Conservation (phyloP, 345 rosid genomes). For the Gossypium longicalyx region DNA sequence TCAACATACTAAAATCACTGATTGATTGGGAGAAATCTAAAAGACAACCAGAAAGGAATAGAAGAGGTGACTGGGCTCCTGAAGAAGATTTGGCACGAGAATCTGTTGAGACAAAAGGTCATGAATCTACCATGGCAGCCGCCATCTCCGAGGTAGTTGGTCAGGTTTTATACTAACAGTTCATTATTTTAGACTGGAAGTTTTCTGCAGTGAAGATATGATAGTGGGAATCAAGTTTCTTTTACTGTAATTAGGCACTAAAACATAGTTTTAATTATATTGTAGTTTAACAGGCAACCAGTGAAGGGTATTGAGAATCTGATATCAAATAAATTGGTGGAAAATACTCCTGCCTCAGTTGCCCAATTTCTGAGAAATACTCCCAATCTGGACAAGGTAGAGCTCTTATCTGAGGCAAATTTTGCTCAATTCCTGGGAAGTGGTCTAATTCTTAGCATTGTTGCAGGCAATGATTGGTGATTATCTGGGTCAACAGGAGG, state of each 20-base stretch:
- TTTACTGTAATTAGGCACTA: constrained; percentile 16
- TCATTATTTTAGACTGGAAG: background rate
- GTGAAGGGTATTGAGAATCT: constrained; percentile 71
- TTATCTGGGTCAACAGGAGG: constrained; percentile 92
- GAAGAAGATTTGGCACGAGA: constrained; percentile 39
- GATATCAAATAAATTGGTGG: constrained; percentile 73
- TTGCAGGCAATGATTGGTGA: constrained; percentile 93
- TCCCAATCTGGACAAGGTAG: constrained; percentile 74
- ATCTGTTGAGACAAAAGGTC: constrained; percentile 70
- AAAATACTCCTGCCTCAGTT: constrained; percentile 68
- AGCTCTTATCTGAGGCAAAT: constrained; percentile 11
- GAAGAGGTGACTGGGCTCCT: constrained; percentile 32
- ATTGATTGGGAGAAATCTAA: constrained; percentile 87
- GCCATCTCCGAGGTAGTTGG: constrained; percentile 71
- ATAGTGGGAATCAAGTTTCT: background rate
- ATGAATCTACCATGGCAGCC: constrained; percentile 87
- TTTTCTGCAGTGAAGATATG: background rate
- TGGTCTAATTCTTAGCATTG: constrained; percentile 32
- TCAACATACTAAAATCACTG: constrained; percentile 80
- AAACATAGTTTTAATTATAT: constrained; percentile 22
- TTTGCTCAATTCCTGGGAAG: constrained; percentile 21
- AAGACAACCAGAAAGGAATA: constrained; percentile 42
- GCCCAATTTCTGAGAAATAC: constrained; percentile 79
- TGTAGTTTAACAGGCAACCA: constrained; percentile 89
- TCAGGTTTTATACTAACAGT: constrained; percentile 6